Percentiles rank a stretch among this genome's conserved stretches.
Evolutionary conservation across 768 basidiomycete species (phyloP).

Genomic region (Boletellus ananiceps): DNA sequence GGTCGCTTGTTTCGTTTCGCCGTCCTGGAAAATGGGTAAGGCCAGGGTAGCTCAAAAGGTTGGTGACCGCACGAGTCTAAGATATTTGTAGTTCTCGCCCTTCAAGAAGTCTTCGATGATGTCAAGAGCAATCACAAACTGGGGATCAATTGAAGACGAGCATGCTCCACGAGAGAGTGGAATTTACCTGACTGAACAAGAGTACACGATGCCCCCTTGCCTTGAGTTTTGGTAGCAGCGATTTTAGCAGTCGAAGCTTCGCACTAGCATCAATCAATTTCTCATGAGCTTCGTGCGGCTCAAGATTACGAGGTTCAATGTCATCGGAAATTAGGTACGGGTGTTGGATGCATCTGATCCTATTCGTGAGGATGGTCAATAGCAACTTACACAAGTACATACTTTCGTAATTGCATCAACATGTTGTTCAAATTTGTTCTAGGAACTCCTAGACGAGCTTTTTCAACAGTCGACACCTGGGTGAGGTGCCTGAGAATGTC

Average conservation of each 20-base stretch:
- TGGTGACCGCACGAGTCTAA: conserved; percentile 58
- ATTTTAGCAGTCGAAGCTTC: conserved; percentile 77
- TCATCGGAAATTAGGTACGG: conserved; percentile 80
- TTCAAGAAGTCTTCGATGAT: conserved; percentile 83
- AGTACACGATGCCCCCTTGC: conserved; percentile 84
- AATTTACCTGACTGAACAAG: conserved; percentile 81
- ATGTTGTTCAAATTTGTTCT: conserved; percentile 74
- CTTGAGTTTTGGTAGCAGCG: conserved; percentile 77
- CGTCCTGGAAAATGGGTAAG: conserved; percentile 55
- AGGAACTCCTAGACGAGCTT: conserved; percentile 25
- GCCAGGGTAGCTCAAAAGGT: conserved; percentile 1
- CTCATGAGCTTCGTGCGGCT: conserved; percentile 60
- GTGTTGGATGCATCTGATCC: conserved; percentile 77
- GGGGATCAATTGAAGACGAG: conserved; percentile 1
- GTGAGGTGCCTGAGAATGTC: conserved; percentile 60
- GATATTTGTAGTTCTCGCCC: conserved; percentile 76
- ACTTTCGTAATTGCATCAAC: conserved; percentile 88
- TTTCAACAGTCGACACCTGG: conserved; percentile 36
- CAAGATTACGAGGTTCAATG: conserved; percentile 68
- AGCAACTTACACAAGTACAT: conserved; percentile 22
- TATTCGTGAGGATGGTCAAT: conserved; percentile 1
- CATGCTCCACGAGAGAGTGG: not conserved
- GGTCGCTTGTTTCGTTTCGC: conserved; percentile 76
- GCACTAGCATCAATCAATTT: conserved; percentile 79
- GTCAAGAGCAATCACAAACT: conserved; percentile 88